Evolutionary conservation across 768 basidiomycete species (phyloP).

Genomic region (Xerocomellus dryophilus): DNA sequence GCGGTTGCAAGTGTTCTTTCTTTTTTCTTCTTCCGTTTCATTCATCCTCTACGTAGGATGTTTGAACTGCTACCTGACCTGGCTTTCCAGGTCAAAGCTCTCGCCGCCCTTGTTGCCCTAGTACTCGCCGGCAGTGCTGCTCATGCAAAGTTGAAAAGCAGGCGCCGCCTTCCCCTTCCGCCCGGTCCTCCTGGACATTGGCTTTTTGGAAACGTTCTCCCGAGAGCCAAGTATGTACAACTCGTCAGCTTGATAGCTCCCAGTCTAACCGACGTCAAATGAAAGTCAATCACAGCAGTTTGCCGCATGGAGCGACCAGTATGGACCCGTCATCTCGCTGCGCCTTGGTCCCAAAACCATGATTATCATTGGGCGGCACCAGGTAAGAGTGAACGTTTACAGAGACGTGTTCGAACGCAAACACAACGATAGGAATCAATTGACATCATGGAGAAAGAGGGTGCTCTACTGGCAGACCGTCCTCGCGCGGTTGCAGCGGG

Average conservation of each 20-base stretch:
- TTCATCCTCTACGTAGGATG: slow-evolving; percentile 2
- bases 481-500: slow-evolving; percentile 56
- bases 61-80: slow-evolving; percentile 4
- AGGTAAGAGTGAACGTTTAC: slow-evolving; percentile 24
- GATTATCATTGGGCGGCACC: slow-evolving; percentile 36
- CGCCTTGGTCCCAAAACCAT: slow-evolving; percentile 42
- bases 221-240: slow-evolving; percentile 24
- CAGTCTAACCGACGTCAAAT: not conserved
- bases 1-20: too few relatives aligned
- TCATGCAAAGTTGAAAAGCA: slow-evolving; percentile 6
- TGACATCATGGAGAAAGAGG: slow-evolving; percentile 66
- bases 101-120: slow-evolving; percentile 20
- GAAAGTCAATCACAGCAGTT: slow-evolving; percentile 40
- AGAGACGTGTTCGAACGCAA: not conserved
- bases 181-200: slow-evolving; percentile 35
- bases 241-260: not conserved
- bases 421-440: slow-evolving; percentile 46
- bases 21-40: not conserved
- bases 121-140: slow-evolving; percentile 13
- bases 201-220: slow-evolving; percentile 31
- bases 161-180: slow-evolving; percentile 23
- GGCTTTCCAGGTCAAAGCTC: slow-evolving; percentile 10
- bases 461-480: slow-evolving; percentile 53
- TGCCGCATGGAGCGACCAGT: slow-evolving; percentile 56
- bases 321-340: slow-evolving; percentile 59